Conservation (phyloP, 306 rosid genomes). For the Acmispon strigosus region DNA sequence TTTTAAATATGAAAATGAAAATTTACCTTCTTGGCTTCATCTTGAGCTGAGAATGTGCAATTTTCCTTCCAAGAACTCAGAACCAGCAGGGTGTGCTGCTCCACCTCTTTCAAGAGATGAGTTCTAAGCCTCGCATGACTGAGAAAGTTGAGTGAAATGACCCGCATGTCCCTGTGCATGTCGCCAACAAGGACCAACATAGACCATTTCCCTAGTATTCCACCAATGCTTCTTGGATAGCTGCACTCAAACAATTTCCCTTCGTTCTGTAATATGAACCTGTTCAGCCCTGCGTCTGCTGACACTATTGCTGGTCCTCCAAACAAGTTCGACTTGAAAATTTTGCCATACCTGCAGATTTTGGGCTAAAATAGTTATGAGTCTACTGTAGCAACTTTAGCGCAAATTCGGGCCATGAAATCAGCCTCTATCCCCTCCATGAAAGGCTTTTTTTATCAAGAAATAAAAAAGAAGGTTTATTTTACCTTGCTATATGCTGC, state of each 20-base stretch:
- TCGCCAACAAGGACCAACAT: constrained; percentile 97
- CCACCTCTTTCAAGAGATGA: constrained; percentile 65
- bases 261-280: constrained; percentile 86
- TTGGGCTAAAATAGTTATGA: not conserved
- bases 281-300: constrained; percentile 85
- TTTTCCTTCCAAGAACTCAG: constrained; percentile 58
- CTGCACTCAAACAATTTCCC: constrained; percentile 91
- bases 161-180: constrained; percentile 95
- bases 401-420: too few species aligned
- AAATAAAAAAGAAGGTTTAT: not conserved
- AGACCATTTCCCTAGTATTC: constrained; percentile 97
- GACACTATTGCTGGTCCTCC: constrained; percentile 91
- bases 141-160: constrained; percentile 73
- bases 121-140: constrained; percentile 78
- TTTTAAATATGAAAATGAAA: not conserved
- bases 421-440: too few species aligned
- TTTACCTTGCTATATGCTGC: constrained; percentile 70
- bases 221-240: constrained; percentile 93
- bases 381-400: too few species aligned
- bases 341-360: constrained; percentile 67
- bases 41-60: constrained; percentile 73
- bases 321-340: constrained; percentile 81
- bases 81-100: constrained; percentile 67
- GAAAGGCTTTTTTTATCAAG: too few species aligned
- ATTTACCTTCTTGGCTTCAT: constrained; percentile 82